Percentiles rank a stretch among this genome's conserved stretches.
Conservation (phyloP, 306 rosid species). For the Glycine tomentella region DNA sequence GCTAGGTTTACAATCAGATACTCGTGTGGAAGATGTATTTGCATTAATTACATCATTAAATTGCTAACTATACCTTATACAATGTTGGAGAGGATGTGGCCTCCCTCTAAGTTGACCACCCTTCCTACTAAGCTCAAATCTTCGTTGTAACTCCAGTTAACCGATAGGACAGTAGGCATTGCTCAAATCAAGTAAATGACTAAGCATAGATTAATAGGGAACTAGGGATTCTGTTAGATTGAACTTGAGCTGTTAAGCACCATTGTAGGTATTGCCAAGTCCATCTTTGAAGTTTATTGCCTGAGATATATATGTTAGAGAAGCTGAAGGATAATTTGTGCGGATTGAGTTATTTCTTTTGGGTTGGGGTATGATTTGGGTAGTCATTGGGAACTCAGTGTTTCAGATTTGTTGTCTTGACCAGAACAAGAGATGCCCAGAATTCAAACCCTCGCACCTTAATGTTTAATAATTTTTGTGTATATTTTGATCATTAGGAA, state of each 20-base stretch:
- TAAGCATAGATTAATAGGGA: neutral
- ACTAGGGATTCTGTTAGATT: neutral
- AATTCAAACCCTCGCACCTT: no score
- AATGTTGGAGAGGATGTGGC: neutral
- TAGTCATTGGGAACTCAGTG: no score
- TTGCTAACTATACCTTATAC: neutral
- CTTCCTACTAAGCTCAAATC: neutral
- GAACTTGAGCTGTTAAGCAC: conserved; percentile 27
- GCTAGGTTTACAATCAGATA: conserved; percentile 9
- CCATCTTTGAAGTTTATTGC: conserved; percentile 29
- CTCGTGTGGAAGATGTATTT: neutral
- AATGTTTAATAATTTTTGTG: neutral
- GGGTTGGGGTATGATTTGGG: conserved; percentile 7
- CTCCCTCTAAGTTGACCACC: neutral
- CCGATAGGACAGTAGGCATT: neutral
- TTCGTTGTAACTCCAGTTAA: neutral
- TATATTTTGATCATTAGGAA: conserved; percentile 16
- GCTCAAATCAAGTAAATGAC: neutral
- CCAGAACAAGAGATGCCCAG: conserved; percentile 6
- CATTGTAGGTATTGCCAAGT: neutral
- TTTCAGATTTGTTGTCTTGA: no score
- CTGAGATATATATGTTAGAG: neutral
- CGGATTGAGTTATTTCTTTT: conserved; percentile 33
- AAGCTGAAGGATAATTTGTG: conserved; percentile 8
- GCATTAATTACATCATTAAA: neutral